Base-by-base conservation (phyloP, 495 filamentous ascomycete species). In the Immersiella caudata region DNA sequence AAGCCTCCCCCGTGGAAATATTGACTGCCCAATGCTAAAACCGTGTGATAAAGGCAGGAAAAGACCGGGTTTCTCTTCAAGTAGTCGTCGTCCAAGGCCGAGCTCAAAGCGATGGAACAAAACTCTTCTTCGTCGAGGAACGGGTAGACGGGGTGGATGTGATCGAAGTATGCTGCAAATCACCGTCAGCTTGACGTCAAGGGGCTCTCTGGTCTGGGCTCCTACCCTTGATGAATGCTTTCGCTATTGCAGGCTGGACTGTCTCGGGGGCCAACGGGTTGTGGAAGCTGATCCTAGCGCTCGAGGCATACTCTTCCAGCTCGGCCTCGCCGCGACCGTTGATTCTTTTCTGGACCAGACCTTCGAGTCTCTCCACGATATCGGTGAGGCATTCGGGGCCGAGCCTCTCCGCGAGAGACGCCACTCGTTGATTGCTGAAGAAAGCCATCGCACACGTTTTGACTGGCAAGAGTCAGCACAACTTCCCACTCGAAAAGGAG, bases 121-220 rank as follows among this genome's bases (percentile, higher is more conserved):
- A 55, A 55, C 51, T 55, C 51, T 55, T 55, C 51, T 25, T 55
- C 20, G 51, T 55, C 51, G 51, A 55, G 51, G 51, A 55, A 22
- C n/a, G 51, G 51, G 24, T 55, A 55, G 11, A 55, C 6, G 20
- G 51, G 51, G 20, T 55, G 51, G 22, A 55, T 55, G n/a, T 55
- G 20, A 11, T 55, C 20, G 20, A 55, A 55, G n/a, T 55, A 55
- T 25, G 51, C 51, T 55, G 24, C 6, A 22, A 9, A 55, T 55
- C 2, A 3, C 14, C 8, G 51, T 55, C 6, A 55, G 51, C 6
- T 55, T 22, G 51, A 9, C 22, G 2, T 6, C 20, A 21, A 14
- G 2, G 7, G 51, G 22, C 8, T 55, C n/a, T 55, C 1, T 4
- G 24, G 4, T 11, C 14, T 3, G 20, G 20, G 24, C 29, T 2